Base-by-base conservation (phyloP, 2,329 filamentous ascomycete genomes). In the Epichloe gansuensis region DNA sequence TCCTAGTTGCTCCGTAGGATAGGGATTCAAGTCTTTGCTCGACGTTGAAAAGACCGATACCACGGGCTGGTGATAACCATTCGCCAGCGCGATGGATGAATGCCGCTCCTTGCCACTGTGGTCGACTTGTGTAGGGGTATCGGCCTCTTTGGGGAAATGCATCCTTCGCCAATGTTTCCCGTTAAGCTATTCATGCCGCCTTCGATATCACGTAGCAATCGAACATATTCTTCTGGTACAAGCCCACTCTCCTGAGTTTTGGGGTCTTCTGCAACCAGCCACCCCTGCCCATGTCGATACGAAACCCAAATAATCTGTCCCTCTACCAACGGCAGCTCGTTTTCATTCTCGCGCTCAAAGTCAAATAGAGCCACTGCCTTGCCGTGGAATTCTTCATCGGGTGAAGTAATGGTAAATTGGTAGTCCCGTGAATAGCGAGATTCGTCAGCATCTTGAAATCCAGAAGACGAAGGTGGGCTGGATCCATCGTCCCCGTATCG, bases 261-360 rank as follows among this genome's bases (percentile, higher is more conserved):
- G 12, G 91, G 91, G 63, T 98, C 93, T 70, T 96, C 88, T 4
- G 93, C 93, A 25, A 98, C 93, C 50, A 98, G 77, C 93, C 93
- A 98, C 52, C 93, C 93, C 69, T 97, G 90, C 15, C 91, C 91
- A 65, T 97, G 91, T 44, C 93, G 81, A 67, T 97, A 98, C 15
- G 89, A 95, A 25, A 98, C 91, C 75, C 93, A 86, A 53, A 98
- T 95, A 53, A 96, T 88, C 64, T 98, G 93, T 5, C 93, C 93
- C 69, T 98, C 93, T 0, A 88, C 83, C 46, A 98, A 73, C 4
- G 90, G 89, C 53, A 98, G 73, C 68, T 98, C 93, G 65, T 97
- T 98, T 66, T 96, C 90, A 66, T 97, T 96, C 68, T 97, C 91
- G 35, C 91, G 81, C 60, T 84, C 84, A 69, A 98, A 98, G 65